Base-by-base conservation (phyloP, 2,329 filamentous ascomycete genomes). In the Furcasterigmium furcatum region DNA sequence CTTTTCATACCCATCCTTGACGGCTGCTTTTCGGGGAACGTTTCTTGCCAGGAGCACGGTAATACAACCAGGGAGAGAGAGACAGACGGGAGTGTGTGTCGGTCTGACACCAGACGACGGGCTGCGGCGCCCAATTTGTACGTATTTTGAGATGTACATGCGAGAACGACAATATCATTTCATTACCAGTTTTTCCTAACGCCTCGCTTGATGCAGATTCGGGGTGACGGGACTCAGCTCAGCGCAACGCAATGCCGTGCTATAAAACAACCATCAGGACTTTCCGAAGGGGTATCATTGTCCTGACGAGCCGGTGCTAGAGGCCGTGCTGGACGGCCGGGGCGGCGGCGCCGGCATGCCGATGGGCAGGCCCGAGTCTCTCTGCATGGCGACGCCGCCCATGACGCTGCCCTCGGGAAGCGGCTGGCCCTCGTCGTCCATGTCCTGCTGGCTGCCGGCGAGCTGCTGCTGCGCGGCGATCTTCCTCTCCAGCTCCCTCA, bases 401-500 rank as follows among this genome's bases (percentile, higher is more conserved):
- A 74, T 55, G 41, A 63, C 53, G 34, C 50, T 51, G 8, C 36
- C 40, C 16, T 51, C 49, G 9, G 54, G 47, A 19, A 53, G 54
- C 19, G 53, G 52, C 44, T 64, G 60, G 41, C 59, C 61, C 27
- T 66, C 62, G 5, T 61, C 59, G 40, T 61, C 63, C 24, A 62
- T 63, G 35, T 61, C 56, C 38, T 62, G 55, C 44, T 64, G 63
- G 44, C 62, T 64, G 32, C 56, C 59, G 51, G 49, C 60, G 55
- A 67, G 46, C 34, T 67, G 60, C 41, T 67, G 64, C 21, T 69
- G 63, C 34, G 66, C 63, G 13, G 65, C 67, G 4, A 68, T 65
- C 59, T 71, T 71, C 20, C 66, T 59, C 58, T 79, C 74, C 39
- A 78, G 55, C 52, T 79, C 75, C 38, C 62, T 66, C 43, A 79